A percentile compares a stretch with the other conserved stretches of the same genome.
Evolutionary conservation across 2,329 filamentous ascomycete species (phyloP).

Genomic region (Epichloe baconii): DNA sequence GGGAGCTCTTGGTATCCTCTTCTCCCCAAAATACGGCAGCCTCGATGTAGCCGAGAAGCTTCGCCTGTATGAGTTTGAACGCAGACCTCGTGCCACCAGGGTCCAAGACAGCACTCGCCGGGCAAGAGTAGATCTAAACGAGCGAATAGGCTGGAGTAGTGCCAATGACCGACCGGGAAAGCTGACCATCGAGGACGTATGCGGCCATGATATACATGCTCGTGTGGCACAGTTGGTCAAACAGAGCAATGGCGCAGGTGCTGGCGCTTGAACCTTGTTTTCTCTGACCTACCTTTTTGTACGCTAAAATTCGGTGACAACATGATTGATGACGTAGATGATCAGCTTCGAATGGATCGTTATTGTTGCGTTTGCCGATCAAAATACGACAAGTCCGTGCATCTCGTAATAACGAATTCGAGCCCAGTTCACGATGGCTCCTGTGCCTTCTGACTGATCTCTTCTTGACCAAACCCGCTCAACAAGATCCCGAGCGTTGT

Average conservation of each 20-base stretch:
- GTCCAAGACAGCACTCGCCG: conserved; percentile 38
- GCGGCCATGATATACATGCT: conserved; percentile 30
- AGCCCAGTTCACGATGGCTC: conserved; percentile 21
- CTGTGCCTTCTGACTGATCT: conserved; percentile 15
- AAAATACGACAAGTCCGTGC: conserved; percentile 22
- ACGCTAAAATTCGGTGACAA: neutral
- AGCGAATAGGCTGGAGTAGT: conserved; percentile 12
- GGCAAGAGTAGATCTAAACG: conserved; percentile 41
- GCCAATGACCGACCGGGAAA: conserved; percentile 38
- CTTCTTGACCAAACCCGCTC: conserved; percentile 25
- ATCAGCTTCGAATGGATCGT: neutral
- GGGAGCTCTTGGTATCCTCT: conserved; percentile 44
- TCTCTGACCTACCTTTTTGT: neutral
- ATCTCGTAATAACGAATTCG: conserved; percentile 23
- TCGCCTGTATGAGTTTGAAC: conserved; percentile 32
- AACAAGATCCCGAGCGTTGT: conserved; percentile 25
- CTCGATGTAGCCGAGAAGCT: conserved; percentile 30
- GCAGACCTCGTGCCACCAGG: conserved; percentile 34
- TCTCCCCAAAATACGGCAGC: conserved; percentile 25
- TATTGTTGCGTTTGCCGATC: neutral
- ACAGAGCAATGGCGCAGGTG: neutral
- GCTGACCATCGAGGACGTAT: conserved; percentile 52
- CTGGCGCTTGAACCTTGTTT: too few species aligned
- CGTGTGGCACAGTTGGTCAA: conserved; percentile 10
- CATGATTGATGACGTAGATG: neutral